Percentiles rank a stretch among this genome's conserved stretches.
Conservation (phyloP, 495 filamentous ascomycete genomes). For the Penicillium ochrochloron region DNA sequence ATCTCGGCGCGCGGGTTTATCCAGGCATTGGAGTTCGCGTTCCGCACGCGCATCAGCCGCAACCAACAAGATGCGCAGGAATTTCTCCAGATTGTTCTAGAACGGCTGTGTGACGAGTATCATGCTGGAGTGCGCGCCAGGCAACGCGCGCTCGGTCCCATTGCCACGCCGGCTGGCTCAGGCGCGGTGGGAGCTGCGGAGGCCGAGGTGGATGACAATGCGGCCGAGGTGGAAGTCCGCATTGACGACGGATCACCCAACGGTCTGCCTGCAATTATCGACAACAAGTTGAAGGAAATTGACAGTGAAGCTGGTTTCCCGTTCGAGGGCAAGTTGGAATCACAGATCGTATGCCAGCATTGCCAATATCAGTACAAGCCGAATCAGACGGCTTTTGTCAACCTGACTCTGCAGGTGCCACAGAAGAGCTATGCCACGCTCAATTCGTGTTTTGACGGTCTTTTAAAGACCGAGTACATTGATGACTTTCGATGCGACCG, state of each 20-base stretch:
- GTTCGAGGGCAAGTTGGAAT: constrained; percentile 83
- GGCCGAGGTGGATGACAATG: constrained; percentile 28
- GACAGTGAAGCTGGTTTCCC: constrained; percentile 77
- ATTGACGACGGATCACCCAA: constrained; percentile 48
- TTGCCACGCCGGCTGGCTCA: constrained; percentile 25
- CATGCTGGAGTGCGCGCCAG: constrained; percentile 79
- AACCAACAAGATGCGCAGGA: constrained; percentile 99
- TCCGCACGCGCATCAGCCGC: constrained; percentile 85
- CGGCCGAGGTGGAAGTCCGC: constrained; percentile 43
- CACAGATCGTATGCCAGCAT: constrained; percentile 88
- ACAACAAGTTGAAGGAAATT: constrained; percentile 49
- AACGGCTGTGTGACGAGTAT: constrained; percentile 91
- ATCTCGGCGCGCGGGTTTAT: constrained; percentile 87
- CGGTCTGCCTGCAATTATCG: constrained; percentile 47
- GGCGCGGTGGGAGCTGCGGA: constrained; percentile 23
- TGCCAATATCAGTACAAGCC: constrained; percentile 89
- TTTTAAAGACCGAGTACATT: constrained; percentile 93
- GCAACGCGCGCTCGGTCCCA: constrained; percentile 37
- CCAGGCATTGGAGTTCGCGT: constrained; percentile 78
- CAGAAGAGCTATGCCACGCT: constrained; percentile 70
- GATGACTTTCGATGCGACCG: constrained; percentile 96
- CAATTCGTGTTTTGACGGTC: constrained; percentile 82
- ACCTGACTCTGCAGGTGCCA: constrained; percentile 89
- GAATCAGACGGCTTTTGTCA: constrained; percentile 83
- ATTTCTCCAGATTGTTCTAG: constrained; percentile 90